Conservation (phyloP, 257 asterid species). For the Lycium ferocissimum region DNA sequence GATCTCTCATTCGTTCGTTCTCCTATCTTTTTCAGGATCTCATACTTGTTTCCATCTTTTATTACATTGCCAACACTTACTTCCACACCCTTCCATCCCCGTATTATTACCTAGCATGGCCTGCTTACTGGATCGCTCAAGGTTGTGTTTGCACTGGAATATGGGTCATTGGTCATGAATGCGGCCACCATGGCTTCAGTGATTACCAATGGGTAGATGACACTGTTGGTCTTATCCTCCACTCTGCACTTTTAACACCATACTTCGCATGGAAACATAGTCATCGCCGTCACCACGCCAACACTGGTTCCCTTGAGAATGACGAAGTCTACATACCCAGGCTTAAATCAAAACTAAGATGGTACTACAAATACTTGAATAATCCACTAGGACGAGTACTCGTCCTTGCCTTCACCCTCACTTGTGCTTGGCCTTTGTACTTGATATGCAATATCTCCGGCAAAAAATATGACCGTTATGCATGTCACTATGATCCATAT, state of each 20-base stretch:
- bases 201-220: conserved; percentile 34
- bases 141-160: conserved; percentile 31
- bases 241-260: conserved; percentile 29
- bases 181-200: conserved; percentile 23
- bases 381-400: conserved; percentile 22
- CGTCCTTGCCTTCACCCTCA: neutral
- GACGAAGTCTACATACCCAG: conserved; percentile 32
- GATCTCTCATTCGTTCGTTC: conserved; percentile 26
- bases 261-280: conserved; percentile 29
- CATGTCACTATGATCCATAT: conserved; percentile 26
- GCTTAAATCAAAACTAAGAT: conserved; percentile 1
- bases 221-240: conserved; percentile 26
- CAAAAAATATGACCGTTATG: conserved; percentile 1
- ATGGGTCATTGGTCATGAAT: conserved; percentile 28
- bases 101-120: conserved; percentile 10
- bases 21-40: conserved; percentile 21
- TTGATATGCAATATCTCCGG: conserved; percentile 29
- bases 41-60: neutral
- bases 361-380: conserved; percentile 25
- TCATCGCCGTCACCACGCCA: conserved; percentile 32
- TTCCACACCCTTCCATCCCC: conserved; percentile 16
- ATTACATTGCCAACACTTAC: conserved; percentile 27
- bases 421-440: conserved; percentile 31
- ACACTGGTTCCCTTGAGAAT: conserved; percentile 27
- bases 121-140: conserved; percentile 26